Evolutionary conservation across 306 rosid genomes (phyloP).

Genomic region (Rosa chinensis): DNA sequence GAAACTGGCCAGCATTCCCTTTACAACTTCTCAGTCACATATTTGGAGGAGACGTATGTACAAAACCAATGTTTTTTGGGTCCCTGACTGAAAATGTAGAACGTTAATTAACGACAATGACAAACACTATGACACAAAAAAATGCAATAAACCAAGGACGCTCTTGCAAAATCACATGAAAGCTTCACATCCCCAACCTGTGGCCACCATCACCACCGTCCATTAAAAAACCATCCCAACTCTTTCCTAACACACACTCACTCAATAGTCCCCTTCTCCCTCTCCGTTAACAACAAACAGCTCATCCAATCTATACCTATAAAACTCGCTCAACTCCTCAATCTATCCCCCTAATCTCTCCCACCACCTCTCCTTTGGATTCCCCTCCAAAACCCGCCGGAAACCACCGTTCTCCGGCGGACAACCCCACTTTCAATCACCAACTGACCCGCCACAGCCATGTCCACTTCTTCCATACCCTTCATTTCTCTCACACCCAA

Average conservation of each 20-base stretch:
- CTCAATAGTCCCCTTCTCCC: neutral
- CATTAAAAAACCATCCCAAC: neutral
- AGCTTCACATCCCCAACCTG: neutral
- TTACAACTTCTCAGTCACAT: slow-evolving; percentile 1
- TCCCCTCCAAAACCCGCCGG: slow-evolving; percentile 22
- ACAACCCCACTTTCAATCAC: neutral
- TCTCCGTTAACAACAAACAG: neutral
- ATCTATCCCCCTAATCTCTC: slow-evolving; percentile 5
- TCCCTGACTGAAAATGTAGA: neutral
- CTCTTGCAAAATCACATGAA: neutral
- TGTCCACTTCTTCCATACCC: slow-evolving; percentile 32
- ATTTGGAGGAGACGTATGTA: neutral
- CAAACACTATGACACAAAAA: neutral
- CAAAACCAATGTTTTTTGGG: neutral
- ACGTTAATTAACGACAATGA: neutral
- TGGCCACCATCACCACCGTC: slow-evolving; percentile 4
- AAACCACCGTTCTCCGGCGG: slow-evolving; percentile 37
- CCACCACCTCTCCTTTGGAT: slow-evolving; percentile 15
- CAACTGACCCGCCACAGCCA: neutral
- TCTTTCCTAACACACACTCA: neutral
- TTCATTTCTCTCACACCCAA: slow-evolving; percentile 23
- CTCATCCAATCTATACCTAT: neutral
- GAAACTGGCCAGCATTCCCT: too few species aligned
- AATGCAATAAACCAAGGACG: slow-evolving; percentile 1
- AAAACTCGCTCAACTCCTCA: neutral